Evolutionary conservation across 2,329 filamentous ascomycete genomes (phyloP), one percentile per base, ranked within the genome.

Genomic region (Fusarium fujikuroi): DNA sequence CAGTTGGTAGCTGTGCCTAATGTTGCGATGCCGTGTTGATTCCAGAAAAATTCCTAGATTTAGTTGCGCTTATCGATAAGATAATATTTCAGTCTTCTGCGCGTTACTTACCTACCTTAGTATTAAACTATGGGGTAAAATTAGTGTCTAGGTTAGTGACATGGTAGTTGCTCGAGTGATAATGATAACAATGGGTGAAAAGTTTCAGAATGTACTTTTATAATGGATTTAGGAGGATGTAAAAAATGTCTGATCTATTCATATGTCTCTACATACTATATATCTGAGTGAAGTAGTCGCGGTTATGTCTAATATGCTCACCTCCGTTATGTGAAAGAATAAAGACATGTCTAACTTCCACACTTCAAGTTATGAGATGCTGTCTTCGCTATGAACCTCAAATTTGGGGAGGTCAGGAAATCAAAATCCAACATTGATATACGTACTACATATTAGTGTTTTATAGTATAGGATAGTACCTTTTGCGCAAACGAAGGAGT

Each of bases 51-150:
- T 69, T 78, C 63, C 75, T 63, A 36, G 40, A 52, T 40, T 34
- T 63, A 28, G 28, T 61, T 34, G 47, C 30, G 43, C 63, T 73
- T 79, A 78, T 76, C 75, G 76, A 79, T 79, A 78, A 78, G 74
- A 70, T 61, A 56, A 63, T 52, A 52, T 57, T 15, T 25, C n/a
- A 14, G 21, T 5, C 21, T 8, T 7, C 54, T 16, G n/a, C 34
- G 12, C 14, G 14, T 19, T 40, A 43, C 36, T 16, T 36, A n/a
- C 39, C 30, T 14, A 14, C 32, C 32, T 12, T 11, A 11, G 11
- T 32, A 32, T 11, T 32, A 32, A 32, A 32, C 40, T 42, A 36
- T 9, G 25, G 19, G 14, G 25, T 16, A 49, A n/a, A n/a, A 5
- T 16, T 21, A 21, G 25, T 30, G n/a, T 52, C n/a, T 34, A 34